Conservation (phyloP, 805 yeast genomes). For the Kodamaea laetipori region DNA sequence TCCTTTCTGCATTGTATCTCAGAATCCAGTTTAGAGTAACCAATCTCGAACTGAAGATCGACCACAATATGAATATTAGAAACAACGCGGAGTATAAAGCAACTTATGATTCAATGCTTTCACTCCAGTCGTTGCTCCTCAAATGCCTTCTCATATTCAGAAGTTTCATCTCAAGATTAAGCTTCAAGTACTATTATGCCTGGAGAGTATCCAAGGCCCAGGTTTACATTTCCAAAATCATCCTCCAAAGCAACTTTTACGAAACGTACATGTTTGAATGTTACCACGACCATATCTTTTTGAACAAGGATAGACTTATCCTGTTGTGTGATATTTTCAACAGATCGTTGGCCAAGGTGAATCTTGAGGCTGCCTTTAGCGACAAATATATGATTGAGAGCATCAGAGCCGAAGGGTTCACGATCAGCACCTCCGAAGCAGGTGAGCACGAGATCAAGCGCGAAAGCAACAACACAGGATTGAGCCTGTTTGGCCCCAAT, state of each 20-base stretch:
- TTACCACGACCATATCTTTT: conserved; percentile 13
- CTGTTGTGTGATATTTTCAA: conserved; percentile 21
- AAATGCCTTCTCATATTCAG: conserved; percentile 9
- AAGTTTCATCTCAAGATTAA: conserved; percentile 35
- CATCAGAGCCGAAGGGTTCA: not conserved
- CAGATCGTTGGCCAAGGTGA: conserved; percentile 20
- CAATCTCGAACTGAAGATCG: conserved; percentile 8
- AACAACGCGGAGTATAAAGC: conserved; percentile 22
- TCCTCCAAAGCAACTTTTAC: conserved; percentile 29
- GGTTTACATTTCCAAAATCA: conserved; percentile 33
- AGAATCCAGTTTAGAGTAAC: conserved; percentile 12
- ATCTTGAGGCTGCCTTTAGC: conserved; percentile 1
- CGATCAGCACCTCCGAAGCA: not conserved
- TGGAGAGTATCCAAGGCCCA: conserved; percentile 68
- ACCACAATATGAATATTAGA: conserved; percentile 24
- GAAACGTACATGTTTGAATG: conserved; percentile 8
- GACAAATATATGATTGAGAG: not conserved
- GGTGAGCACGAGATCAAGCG: no score
- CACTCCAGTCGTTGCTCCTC: conserved; percentile 4
- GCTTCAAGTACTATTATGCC: conserved; percentile 64
- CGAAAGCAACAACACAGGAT: not conserved
- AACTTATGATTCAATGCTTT: conserved; percentile 8
- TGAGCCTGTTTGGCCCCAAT: not conserved
- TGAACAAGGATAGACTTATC: conserved; percentile 11
- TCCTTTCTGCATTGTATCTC: conserved; percentile 13